Evolutionary conservation across 2,329 filamentous ascomycete species (phyloP).

Genomic region (Aphanoascus verrucosus): DNA sequence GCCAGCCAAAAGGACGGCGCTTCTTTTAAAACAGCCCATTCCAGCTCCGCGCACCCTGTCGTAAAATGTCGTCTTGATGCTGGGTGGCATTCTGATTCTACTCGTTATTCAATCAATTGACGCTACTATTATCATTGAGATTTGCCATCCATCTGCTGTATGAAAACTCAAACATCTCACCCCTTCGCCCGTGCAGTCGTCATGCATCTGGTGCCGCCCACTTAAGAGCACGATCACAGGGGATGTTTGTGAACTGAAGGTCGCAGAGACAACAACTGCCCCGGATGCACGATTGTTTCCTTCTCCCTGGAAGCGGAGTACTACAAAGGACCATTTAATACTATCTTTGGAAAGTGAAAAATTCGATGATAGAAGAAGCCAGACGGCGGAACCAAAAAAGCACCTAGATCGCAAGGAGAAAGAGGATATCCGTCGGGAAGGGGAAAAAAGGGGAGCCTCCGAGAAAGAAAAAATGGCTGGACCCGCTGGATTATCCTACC

Average conservation of each 20-base stretch:
- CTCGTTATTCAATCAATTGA: neutral
- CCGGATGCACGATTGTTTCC: neutral
- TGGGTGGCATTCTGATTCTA: neutral
- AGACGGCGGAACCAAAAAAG: neutral
- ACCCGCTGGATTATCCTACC: constrained; percentile 14
- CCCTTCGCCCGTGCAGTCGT: neutral
- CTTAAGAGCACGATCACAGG: neutral
- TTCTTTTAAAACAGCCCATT: neutral
- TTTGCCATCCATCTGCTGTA: neutral
- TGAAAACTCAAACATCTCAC: neutral
- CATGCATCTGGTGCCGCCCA: neutral
- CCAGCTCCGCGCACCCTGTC: neutral
- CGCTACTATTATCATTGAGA: too few species aligned
- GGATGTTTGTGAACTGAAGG: neutral
- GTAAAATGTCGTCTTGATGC: neutral
- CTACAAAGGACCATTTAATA: neutral
- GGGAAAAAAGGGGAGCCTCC: neutral
- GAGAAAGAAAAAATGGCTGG: constrained; percentile 11
- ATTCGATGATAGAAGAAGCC: neutral
- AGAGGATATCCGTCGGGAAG: neutral
- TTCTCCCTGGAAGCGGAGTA: constrained; percentile 1
- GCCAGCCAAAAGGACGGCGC: neutral
- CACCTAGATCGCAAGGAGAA: too few species aligned
- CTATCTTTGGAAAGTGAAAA: neutral
- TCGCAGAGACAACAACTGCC: neutral